Percentiles rank a stretch among this genome's conserved stretches.
These are phyloP conservation scores for Royoungia palumana DNA, from an alignment of 768 basidiomycete species.

Conservation along the genomic window DNA sequence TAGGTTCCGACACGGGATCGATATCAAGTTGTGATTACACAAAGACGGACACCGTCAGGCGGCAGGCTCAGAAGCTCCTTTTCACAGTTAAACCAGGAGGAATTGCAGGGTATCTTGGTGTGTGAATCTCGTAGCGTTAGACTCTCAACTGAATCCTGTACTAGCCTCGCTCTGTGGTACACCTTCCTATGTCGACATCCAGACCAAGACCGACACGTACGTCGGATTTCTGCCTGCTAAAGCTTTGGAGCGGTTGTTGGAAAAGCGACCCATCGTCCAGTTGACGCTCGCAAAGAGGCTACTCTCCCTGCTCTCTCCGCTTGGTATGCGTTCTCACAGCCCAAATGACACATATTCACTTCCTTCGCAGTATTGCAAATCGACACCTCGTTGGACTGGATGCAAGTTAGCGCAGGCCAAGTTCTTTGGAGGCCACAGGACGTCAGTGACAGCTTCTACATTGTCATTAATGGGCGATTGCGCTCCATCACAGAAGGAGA, in stretches of 20 bases:
- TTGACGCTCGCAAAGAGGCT: slow-evolving; percentile 95
- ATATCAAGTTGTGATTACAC: slow-evolving; percentile 32
- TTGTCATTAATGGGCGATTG: slow-evolving; percentile 95
- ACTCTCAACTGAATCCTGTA: slow-evolving; percentile 1
- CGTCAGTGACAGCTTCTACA: slow-evolving; percentile 92
- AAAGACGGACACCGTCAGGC: slow-evolving; percentile 29
- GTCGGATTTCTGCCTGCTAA: slow-evolving; percentile 91
- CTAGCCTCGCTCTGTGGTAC: slow-evolving; percentile 86
- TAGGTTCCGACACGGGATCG: slow-evolving; percentile 35
- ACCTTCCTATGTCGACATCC: slow-evolving; percentile 94
- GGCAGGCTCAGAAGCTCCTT: slow-evolving; percentile 58
- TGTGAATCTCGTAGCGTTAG: slow-evolving; percentile 9
- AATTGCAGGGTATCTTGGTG: slow-evolving; percentile 93
- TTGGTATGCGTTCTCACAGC: slow-evolving; percentile 49
- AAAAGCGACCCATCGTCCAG: slow-evolving; percentile 92
- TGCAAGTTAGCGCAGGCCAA: slow-evolving; percentile 94
- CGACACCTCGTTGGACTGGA: slow-evolving; percentile 96
- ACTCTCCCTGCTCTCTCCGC: slow-evolving; percentile 89
- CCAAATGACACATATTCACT: slow-evolving; percentile 5
- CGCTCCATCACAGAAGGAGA: slow-evolving; percentile 84
- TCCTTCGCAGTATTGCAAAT: slow-evolving; percentile 78
- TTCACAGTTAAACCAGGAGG: slow-evolving; percentile 98
- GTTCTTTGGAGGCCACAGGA: slow-evolving; percentile 93
- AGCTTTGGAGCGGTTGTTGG: slow-evolving; percentile 85
- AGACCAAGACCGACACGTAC: slow-evolving; percentile 96